Evolutionary conservation across 257 asterid genomes (phyloP).

Genomic region (Solanum raphanifolium): DNA sequence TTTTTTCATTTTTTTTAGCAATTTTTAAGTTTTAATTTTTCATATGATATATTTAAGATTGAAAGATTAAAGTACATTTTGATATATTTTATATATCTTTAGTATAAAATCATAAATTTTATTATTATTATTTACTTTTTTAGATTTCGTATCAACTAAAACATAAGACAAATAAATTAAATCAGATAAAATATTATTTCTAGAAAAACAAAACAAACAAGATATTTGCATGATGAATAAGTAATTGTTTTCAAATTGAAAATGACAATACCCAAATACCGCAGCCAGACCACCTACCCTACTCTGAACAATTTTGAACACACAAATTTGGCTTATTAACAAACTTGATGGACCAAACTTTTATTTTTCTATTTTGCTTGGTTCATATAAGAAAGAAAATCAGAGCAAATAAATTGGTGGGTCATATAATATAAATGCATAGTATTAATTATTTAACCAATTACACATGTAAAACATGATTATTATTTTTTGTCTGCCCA

Average conservation of each 20-base stretch:
- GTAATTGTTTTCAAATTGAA: background rate
- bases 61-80: background rate
- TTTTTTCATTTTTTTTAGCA: background rate
- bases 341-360: background rate
- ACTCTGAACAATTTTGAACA: background rate
- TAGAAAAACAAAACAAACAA: background rate
- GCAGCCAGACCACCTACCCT: background rate
- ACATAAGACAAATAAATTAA: no score
- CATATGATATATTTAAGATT: background rate
- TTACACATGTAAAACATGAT: background rate
- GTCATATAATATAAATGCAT: background rate
- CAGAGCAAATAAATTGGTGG: background rate
- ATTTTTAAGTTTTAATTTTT: background rate
- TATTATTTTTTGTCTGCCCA: background rate
- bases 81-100: background rate
- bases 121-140: background rate
- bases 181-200: accelerated
- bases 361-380: background rate
- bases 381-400: background rate
- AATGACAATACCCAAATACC: background rate
- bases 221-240: background rate
- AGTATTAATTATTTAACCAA: background rate
- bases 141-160: background rate
- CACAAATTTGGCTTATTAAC: background rate
- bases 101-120: background rate